Evolutionary conservation across 768 basidiomycete species (phyloP).

Genomic region (Rhodosporidiobolus odoratus): DNA sequence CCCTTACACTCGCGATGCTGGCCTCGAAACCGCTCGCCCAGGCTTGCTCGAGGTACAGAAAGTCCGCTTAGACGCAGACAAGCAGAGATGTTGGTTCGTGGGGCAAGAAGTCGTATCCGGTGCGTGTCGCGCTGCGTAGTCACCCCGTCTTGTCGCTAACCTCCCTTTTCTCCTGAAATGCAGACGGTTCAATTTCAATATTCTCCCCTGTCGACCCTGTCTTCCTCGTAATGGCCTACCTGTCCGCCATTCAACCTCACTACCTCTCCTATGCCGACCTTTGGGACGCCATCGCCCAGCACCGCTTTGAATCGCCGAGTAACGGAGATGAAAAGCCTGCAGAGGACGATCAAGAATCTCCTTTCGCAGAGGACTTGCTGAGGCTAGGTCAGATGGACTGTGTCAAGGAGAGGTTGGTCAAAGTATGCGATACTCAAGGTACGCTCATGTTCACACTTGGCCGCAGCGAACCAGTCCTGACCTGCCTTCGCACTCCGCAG

Average conservation of each 20-base stretch:
- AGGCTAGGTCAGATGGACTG: conserved; percentile 11
- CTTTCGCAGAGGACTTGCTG: conserved; percentile 17
- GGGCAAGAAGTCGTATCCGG: conserved; percentile 23
- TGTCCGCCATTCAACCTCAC: conserved; percentile 17
- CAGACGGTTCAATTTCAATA: conserved; percentile 31
- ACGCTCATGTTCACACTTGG: too few species aligned
- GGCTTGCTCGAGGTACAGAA: conserved; percentile 31
- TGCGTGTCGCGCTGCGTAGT: neutral
- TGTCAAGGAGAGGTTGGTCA: conserved; percentile 5
- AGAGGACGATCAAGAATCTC: neutral
- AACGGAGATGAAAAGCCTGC: neutral
- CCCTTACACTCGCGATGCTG: neutral
- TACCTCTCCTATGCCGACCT: conserved; percentile 15
- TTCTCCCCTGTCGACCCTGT: conserved; percentile 29
- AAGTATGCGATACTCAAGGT: conserved; percentile 32
- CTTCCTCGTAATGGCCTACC: conserved; percentile 27
- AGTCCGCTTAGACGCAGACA: conserved; percentile 23
- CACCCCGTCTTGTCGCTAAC: neutral
- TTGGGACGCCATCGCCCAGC: conserved; percentile 23
- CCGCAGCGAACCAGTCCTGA: too few species aligned
- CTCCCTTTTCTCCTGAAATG: neutral
- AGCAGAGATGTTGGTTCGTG: conserved; percentile 32
- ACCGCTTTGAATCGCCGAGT: neutral
- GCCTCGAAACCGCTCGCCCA: neutral
- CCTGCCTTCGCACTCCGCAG: neutral